Percentiles rank a stretch among this genome's conserved stretches.
Conservation (phyloP, 371 early-diverging fungal species). For the Dichotomocladium elegans region DNA sequence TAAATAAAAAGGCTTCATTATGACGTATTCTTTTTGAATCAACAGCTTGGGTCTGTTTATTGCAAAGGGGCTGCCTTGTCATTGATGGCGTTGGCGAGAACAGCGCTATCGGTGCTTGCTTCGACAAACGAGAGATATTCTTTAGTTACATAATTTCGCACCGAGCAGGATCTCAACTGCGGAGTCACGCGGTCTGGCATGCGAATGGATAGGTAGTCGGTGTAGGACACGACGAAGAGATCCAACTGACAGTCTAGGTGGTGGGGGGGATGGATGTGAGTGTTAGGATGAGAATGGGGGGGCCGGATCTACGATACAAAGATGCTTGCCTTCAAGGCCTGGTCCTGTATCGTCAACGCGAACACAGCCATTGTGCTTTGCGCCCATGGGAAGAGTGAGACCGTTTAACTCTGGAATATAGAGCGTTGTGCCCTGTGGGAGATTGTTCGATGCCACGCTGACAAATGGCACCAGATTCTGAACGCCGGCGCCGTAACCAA, state of each 20-base stretch:
- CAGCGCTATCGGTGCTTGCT: slow-evolving; percentile 2
- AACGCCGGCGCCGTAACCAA: slow-evolving; percentile 27
- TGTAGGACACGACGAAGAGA: slow-evolving; percentile 30
- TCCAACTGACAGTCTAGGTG: slow-evolving; percentile 34
- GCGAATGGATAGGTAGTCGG: slow-evolving; percentile 20
- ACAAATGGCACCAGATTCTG: slow-evolving; percentile 32
- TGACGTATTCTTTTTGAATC: no score
- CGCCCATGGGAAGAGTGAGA: slow-evolving; percentile 25
- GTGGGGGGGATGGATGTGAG: not conserved
- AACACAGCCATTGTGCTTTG: slow-evolving; percentile 41
- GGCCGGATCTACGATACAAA: slow-evolving; percentile 18
- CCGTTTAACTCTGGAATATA: slow-evolving; percentile 36
- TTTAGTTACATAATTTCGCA: slow-evolving; percentile 24
- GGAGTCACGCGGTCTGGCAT: slow-evolving; percentile 5
- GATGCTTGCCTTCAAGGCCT: slow-evolving; percentile 25
- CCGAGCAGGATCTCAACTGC: slow-evolving; percentile 9
- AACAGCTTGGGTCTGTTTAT: no score
- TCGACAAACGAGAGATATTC: slow-evolving; percentile 16
- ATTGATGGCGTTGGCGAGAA: not conserved
- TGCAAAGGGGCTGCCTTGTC: no score
- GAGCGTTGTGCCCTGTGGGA: slow-evolving; percentile 25
- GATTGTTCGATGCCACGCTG: slow-evolving; percentile 32
- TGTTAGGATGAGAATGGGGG: not conserved
- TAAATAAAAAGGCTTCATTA: no score
- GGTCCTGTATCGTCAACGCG: slow-evolving; percentile 38